Percentiles rank a stretch among this genome's conserved stretches.
phyloP scores from a whole-genome alignment of 306 rosid species.

The Glycine soja region DNA sequence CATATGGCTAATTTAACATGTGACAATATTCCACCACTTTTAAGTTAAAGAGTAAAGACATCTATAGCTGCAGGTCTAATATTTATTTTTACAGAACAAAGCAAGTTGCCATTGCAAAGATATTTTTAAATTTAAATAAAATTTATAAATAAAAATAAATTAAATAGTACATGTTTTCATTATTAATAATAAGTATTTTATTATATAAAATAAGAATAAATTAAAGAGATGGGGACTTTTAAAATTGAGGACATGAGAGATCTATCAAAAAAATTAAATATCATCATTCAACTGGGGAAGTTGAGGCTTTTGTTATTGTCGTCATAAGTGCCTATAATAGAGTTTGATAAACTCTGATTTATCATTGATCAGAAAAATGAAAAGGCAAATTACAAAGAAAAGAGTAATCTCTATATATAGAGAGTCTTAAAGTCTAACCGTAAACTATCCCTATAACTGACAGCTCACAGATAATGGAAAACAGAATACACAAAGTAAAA shows the following conservation, averaged over 20 bases:
- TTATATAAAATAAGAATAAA: not conserved
- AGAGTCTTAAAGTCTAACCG: too few species aligned
- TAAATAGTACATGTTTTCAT: not conserved
- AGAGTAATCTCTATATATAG: too few species aligned
- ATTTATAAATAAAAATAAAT: not conserved
- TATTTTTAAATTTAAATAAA: not conserved
- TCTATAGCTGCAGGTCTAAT: not conserved
- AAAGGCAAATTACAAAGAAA: too few species aligned
- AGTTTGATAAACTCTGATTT: too few species aligned
- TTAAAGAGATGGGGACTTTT: not conserved
- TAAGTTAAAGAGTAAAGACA: not conserved
- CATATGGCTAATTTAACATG: not conserved
- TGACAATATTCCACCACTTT: conserved; percentile 4
- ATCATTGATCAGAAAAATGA: too few species aligned
- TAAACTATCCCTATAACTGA: too few species aligned
- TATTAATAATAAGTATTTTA: not conserved
- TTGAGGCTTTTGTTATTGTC: not conserved
- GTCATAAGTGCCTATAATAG: not conserved
- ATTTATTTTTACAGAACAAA: conserved; percentile 11
- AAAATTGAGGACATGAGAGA: not conserved
- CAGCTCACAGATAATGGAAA: too few species aligned
- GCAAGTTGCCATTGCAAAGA: not conserved
- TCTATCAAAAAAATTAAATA: not conserved
- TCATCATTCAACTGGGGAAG: not conserved
- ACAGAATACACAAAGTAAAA: too few species aligned